phyloP scores from a whole-genome alignment of 331 rosid species.

The Phaseolus coccineus region DNA sequence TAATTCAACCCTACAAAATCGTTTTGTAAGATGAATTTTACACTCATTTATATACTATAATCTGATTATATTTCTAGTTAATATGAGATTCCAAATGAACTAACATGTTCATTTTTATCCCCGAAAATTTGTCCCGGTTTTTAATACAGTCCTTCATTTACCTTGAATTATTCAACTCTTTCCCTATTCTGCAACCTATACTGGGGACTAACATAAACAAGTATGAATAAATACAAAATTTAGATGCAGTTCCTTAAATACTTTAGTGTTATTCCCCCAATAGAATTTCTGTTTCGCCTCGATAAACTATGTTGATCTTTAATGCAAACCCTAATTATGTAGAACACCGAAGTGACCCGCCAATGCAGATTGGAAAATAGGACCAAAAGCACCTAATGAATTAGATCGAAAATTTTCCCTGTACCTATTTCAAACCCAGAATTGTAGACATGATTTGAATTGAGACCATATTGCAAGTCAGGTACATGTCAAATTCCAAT shows the following conservation, averaged over 20 bases:
- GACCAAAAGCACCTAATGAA: neutral
- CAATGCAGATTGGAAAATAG: neutral
- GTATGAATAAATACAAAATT: neutral
- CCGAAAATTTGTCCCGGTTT: neutral
- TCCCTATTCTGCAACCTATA: neutral
- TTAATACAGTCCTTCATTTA: constrained; percentile 21
- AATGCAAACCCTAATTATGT: neutral
- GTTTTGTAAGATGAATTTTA: too few relatives aligned
- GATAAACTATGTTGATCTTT: neutral
- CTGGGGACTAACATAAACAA: neutral
- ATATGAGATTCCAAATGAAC: neutral
- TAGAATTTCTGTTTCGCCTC: neutral
- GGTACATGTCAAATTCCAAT: neutral
- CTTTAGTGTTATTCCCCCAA: neutral
- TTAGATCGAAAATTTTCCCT: neutral
- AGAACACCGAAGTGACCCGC: neutral
- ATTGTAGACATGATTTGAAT: neutral
- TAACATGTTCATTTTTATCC: neutral
- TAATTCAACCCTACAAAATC: too few relatives aligned
- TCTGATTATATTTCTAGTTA: too few relatives aligned
- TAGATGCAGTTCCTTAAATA: neutral
- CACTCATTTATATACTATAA: too few relatives aligned
- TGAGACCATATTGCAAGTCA: too few relatives aligned
- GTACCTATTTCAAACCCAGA: neutral
- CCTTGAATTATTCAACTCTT: neutral